Conservation (phyloP, 2,329 filamentous ascomycete species). For the Epichloe typhina region DNA sequence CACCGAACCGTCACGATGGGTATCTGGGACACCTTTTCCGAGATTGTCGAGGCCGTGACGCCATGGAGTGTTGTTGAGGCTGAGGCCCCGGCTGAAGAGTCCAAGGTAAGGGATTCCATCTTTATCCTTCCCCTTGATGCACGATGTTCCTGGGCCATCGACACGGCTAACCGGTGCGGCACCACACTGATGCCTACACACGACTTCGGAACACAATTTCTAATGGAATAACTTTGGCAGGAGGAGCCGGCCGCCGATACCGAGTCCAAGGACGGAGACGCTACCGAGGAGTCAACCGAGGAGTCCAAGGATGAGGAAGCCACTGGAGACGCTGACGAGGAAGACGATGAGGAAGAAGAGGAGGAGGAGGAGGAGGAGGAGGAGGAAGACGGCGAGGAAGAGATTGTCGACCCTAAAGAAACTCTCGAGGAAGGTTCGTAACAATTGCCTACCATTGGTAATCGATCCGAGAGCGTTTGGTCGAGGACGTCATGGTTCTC, state of each 20-base stretch:
- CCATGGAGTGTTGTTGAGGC: slow-evolving; percentile 53
- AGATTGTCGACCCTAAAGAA: slow-evolving; percentile 79
- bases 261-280: slow-evolving; percentile 36
- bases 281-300: slow-evolving; percentile 13
- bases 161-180: not conserved
- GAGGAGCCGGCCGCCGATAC: slow-evolving; percentile 31
- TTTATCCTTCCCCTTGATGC: not conserved
- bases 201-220: not conserved
- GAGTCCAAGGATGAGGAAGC: slow-evolving; percentile 22
- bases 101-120: slow-evolving; percentile 32
- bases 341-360: slow-evolving; percentile 37
- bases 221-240: slow-evolving; percentile 9
- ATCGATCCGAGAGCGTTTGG: too few species aligned
- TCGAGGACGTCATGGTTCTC: not conserved
- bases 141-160: not conserved
- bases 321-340: slow-evolving; percentile 29
- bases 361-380: slow-evolving; percentile 38
- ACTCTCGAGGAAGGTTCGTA: slow-evolving; percentile 79
- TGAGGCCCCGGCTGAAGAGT: slow-evolving; percentile 54
- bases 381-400: slow-evolving; percentile 62
- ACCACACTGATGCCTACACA: not conserved
- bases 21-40: slow-evolving; percentile 52
- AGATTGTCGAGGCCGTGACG: slow-evolving; percentile 50
- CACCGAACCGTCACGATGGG: slow-evolving; percentile 40
- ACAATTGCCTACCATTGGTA: not conserved